Conservation (phyloP, 2,329 filamentous ascomycete species). For the Gaeumannomyces sp. region DNA sequence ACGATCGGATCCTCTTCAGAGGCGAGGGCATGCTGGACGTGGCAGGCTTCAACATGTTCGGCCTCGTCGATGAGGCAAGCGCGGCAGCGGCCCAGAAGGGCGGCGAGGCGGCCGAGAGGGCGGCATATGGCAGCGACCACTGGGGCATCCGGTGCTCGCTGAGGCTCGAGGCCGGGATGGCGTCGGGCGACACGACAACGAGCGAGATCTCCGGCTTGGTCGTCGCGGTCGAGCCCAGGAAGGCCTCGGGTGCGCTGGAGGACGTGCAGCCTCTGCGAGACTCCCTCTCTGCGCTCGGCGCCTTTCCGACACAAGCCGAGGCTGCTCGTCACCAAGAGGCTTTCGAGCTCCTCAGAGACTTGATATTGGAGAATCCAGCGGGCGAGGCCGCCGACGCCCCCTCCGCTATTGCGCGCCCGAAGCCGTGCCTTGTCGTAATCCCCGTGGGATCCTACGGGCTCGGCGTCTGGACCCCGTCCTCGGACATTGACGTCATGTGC, state of each 20-base stretch:
- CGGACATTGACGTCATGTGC: constrained; percentile 61
- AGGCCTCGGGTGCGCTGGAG: constrained; percentile 25
- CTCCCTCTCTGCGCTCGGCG: constrained; percentile 29
- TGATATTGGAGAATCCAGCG: background rate
- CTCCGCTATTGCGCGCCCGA: constrained; percentile 16
- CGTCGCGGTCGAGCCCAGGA: constrained; percentile 28
- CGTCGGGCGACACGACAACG: constrained; percentile 10
- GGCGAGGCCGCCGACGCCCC: background rate
- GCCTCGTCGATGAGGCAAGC: constrained; percentile 26
- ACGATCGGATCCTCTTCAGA: constrained; percentile 56
- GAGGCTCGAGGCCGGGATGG: constrained; percentile 14
- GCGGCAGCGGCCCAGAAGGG: background rate
- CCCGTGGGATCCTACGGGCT: constrained; percentile 62
- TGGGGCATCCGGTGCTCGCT: constrained; percentile 48
- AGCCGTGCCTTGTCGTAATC: constrained; percentile 42
- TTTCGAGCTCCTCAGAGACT: constrained; percentile 15
- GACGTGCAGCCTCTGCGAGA: constrained; percentile 29
- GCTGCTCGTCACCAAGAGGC: constrained; percentile 13
- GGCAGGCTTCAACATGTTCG: constrained; percentile 51
- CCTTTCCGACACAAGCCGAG: constrained; percentile 43
- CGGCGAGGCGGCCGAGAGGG: constrained; percentile 11
- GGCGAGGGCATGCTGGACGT: constrained; percentile 32
- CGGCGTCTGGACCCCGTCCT: constrained; percentile 52
- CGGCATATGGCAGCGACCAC: constrained; percentile 46
- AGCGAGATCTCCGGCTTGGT: constrained; percentile 20